Percentiles rank a stretch among this genome's conserved stretches.
Evolutionary conservation across 805 yeast genomes (phyloP).

Genomic region (Teunomyces cretensis): DNA sequence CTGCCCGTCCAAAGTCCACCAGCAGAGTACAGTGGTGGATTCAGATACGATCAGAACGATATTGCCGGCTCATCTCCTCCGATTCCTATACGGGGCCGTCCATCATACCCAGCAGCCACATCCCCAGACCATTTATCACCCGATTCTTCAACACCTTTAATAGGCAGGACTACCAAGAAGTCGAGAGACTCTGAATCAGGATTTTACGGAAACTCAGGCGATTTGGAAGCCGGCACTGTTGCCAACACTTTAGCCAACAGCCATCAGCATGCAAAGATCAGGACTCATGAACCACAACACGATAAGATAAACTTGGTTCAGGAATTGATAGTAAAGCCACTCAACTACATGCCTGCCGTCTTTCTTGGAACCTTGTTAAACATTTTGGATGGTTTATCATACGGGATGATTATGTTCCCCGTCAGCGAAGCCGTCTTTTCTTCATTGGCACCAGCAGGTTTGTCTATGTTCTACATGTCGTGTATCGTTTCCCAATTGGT

Average conservation of each 20-base stretch:
- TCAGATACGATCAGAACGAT: slow-evolving; percentile 4
- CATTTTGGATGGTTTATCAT: slow-evolving; percentile 88
- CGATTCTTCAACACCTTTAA: slow-evolving; percentile 14
- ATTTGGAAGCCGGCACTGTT: slow-evolving; percentile 10
- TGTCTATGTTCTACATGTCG: slow-evolving; percentile 91
- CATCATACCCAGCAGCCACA: not conserved
- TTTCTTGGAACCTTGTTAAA: slow-evolving; percentile 81
- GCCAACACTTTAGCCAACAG: not conserved
- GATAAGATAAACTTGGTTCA: not conserved
- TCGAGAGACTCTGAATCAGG: not conserved
- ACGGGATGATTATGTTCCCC: slow-evolving; percentile 98
- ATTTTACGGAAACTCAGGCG: slow-evolving; percentile 1
- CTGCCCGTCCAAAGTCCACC: not conserved
- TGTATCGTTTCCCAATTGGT: slow-evolving; percentile 88
- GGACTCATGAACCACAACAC: not conserved
- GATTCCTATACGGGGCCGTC: slow-evolving; percentile 8
- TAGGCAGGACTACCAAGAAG: slow-evolving; percentile 8
- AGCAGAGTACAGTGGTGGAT: slow-evolving; percentile 6
- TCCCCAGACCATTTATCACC: slow-evolving; percentile 4
- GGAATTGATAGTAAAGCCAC: slow-evolving; percentile 32
- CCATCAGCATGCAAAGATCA: not conserved
- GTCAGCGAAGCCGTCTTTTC: slow-evolving; percentile 77
- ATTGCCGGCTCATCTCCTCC: slow-evolving; percentile 6
- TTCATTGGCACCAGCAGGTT: slow-evolving; percentile 79
- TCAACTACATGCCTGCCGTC: slow-evolving; percentile 70